Evolutionary conservation across 768 basidiomycete genomes (phyloP).

Genomic region (Boletus edulis): DNA sequence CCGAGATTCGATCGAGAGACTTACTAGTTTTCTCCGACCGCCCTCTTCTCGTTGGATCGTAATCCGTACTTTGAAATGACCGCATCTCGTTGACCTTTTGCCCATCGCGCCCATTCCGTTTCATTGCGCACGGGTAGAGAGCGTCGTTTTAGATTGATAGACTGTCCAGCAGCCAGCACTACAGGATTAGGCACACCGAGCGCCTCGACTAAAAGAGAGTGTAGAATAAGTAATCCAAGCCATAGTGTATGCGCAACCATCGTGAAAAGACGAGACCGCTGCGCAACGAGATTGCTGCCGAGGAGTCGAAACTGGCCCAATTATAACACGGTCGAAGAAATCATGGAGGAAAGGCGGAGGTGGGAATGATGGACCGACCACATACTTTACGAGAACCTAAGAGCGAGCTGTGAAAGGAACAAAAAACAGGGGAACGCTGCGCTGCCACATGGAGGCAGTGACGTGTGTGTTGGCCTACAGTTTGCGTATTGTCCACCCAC

Average conservation of each 20-base stretch:
- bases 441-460: too few relatives aligned
- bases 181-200: constrained; percentile 10
- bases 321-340: constrained; percentile 4
- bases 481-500: too few relatives aligned
- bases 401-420: too few relatives aligned
- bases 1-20: not conserved
- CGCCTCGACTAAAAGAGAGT: constrained; percentile 8
- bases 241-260: constrained; percentile 6
- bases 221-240: constrained; percentile 12
- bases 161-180: constrained; percentile 17
- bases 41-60: constrained; percentile 34
- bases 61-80: constrained; percentile 49
- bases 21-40: constrained; percentile 49
- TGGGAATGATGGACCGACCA: not conserved
- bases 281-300: not conserved
- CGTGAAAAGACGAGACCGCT: not conserved
- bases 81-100: constrained; percentile 42
- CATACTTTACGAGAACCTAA: too few relatives aligned
- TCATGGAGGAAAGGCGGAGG: not conserved
- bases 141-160: constrained; percentile 18
- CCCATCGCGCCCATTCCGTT: constrained; percentile 34
- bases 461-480: too few relatives aligned
- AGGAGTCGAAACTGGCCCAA: not conserved
- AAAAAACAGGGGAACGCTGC: too few relatives aligned
- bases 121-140: constrained; percentile 12